Conservation (phyloP, 176 grass and related monocot genomes). For the Zoysia japonica region DNA sequence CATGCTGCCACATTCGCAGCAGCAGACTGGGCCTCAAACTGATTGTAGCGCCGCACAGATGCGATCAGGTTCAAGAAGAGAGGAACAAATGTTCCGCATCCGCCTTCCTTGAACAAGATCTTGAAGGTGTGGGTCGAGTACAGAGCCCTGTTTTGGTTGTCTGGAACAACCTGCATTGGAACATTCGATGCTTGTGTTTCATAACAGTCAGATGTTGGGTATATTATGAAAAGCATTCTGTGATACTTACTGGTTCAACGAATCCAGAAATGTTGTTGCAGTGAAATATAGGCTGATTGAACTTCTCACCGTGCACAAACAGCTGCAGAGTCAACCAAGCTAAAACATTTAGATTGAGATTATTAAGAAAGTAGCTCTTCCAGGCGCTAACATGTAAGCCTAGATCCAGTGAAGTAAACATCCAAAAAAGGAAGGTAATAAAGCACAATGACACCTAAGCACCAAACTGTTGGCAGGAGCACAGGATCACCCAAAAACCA, state of each 20-base stretch:
- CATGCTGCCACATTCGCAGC: constrained; percentile 38
- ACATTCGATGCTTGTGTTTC: background rate
- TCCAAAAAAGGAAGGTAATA: background rate
- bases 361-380: background rate
- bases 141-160: constrained; percentile 68
- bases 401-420: background rate
- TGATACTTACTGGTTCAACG: constrained; percentile 84
- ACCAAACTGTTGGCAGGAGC: background rate
- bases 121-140: constrained; percentile 98
- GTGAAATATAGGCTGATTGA: constrained; percentile 93
- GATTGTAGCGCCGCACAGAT: constrained; percentile 82
- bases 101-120: constrained; percentile 98
- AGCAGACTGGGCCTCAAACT: constrained; percentile 54
- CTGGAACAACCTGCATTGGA: constrained; percentile 72
- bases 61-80: constrained; percentile 84
- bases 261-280: constrained; percentile 97
- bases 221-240: background rate
- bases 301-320: constrained; percentile 84
- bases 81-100: constrained; percentile 92
- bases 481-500: background rate
- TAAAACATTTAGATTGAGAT: constrained; percentile 21
- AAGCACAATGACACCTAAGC: background rate
- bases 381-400: background rate
- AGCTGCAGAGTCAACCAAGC: constrained; percentile 46
- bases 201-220: background rate